Conservation (phyloP, 1,139 yeast species). For the Taphrina populina region DNA sequence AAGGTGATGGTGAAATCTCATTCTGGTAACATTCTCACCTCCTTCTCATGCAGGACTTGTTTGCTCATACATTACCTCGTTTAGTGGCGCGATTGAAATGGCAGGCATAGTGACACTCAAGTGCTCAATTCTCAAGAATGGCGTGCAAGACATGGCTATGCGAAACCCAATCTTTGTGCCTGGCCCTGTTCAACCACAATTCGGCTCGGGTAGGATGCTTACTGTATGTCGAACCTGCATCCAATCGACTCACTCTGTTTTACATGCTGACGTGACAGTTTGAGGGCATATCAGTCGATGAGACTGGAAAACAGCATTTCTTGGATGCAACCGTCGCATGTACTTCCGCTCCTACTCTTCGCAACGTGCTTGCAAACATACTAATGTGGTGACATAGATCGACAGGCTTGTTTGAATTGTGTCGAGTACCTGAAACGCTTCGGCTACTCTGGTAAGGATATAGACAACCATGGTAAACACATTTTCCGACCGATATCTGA, state of each 20-base stretch:
- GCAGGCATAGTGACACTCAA: slow-evolving; percentile 52
- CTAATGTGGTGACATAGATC: slow-evolving; percentile 28
- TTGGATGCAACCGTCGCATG: slow-evolving; percentile 54
- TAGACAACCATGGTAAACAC: too few relatives aligned
- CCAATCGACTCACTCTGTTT: not conserved
- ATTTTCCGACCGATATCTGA: too few relatives aligned
- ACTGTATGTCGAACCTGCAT: slow-evolving; percentile 41
- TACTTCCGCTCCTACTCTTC: slow-evolving; percentile 29
- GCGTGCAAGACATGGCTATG: slow-evolving; percentile 49
- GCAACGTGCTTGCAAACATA: not conserved
- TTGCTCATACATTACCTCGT: slow-evolving; percentile 41
- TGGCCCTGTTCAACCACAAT: slow-evolving; percentile 52
- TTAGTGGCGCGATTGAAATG: slow-evolving; percentile 59
- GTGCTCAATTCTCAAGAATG: slow-evolving; percentile 49
- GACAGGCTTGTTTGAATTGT: slow-evolving; percentile 53
- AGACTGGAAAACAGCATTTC: slow-evolving; percentile 50
- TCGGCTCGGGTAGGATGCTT: slow-evolving; percentile 52
- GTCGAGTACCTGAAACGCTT: slow-evolving; percentile 53
- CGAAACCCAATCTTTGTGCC: slow-evolving; percentile 53
- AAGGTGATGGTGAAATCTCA: slow-evolving; percentile 54
- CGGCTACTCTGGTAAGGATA: slow-evolving; percentile 51
- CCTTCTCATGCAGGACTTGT: not conserved
- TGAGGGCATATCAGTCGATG: slow-evolving; percentile 56
- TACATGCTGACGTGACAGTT: slow-evolving; percentile 40
- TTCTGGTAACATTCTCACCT: slow-evolving; percentile 25